A percentile compares a stretch with the other conserved stretches of the same genome.
phyloP scores from a whole-genome alignment of 2,329 filamentous ascomycete genomes.

The Arthrobotrys conoides region DNA sequence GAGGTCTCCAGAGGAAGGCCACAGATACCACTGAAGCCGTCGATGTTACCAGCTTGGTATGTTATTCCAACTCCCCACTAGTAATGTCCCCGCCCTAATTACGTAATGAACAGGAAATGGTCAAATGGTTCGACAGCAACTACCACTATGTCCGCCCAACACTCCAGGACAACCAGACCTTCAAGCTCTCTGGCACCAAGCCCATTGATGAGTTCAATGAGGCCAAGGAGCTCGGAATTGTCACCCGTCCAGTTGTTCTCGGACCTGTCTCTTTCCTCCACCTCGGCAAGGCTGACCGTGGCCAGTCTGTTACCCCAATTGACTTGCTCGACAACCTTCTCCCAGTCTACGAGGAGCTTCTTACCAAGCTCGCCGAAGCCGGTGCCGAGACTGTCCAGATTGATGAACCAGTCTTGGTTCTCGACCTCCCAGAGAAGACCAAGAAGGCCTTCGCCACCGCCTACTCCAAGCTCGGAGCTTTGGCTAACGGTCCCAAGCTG shows the following conservation, averaged over 20 bases:
- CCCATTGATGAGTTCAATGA: constrained; percentile 94
- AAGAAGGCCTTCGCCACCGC: constrained; percentile 98
- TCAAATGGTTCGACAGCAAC: constrained; percentile 99
- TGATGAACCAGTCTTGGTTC: constrained; percentile 96
- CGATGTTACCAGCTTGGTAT: constrained; percentile 86
- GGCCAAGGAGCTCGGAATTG: constrained; percentile 96
- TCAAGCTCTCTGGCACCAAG: constrained; percentile 86
- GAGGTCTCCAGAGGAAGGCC: constrained; percentile 93
- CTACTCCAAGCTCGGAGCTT: constrained; percentile 83
- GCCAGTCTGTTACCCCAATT: constrained; percentile 91
- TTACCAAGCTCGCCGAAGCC: constrained; percentile 92
- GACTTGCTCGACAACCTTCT: constrained; percentile 92
- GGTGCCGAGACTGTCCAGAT: constrained; percentile 98
- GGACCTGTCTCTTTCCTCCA: constrained; percentile 98
- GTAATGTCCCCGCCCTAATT: constrained; percentile 12
- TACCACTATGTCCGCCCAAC: constrained; percentile 99
- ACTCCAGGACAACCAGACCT: constrained; percentile 94
- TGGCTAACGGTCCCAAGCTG: constrained; percentile 83
- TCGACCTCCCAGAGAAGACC: constrained; percentile 88
- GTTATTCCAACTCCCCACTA: constrained; percentile 62
- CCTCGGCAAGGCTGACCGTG: constrained; percentile 98
- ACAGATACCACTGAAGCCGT: constrained; percentile 71
- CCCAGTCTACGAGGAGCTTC: constrained; percentile 93
- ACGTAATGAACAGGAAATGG: constrained; percentile 80
- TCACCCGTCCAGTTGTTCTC: constrained; percentile 92